Percentiles rank a stretch among this genome's conserved stretches.
phyloP scores from a whole-genome alignment of 2,329 filamentous ascomycete species.

The Aspergillus niger region DNA sequence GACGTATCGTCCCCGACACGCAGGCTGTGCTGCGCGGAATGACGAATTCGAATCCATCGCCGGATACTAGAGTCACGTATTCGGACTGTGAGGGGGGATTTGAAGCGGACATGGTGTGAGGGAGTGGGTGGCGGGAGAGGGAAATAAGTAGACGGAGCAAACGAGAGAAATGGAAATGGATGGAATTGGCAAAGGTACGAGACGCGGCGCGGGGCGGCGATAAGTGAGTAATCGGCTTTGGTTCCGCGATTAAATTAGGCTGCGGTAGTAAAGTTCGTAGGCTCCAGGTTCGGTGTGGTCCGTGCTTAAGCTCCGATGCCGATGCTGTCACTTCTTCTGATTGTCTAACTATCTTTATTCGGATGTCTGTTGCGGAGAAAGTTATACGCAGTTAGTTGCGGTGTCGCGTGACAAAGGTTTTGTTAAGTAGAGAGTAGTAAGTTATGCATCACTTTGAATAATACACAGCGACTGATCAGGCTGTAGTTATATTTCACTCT shows the following conservation, averaged over 20 bases:
- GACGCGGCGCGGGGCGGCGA: not conserved
- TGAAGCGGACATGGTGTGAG: constrained; percentile 19
- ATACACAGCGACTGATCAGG: not conserved
- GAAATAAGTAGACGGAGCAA: no score
- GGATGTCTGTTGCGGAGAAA: no score
- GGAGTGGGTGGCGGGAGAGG: not conserved
- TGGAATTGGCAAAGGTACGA: not conserved
- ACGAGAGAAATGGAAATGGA: not conserved
- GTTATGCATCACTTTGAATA: not conserved
- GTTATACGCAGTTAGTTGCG: no score
- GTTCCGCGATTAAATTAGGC: not conserved
- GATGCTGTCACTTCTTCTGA: not conserved
- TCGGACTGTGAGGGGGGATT: constrained; percentile 40
- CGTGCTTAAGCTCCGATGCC: constrained; percentile 30
- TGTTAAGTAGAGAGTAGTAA: not conserved
- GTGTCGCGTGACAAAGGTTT: not conserved
- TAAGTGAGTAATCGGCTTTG: not conserved
- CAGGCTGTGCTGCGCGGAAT: constrained; percentile 62
- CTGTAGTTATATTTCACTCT: not conserved
- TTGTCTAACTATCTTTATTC: not conserved
- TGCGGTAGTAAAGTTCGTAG: no score
- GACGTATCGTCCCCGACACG: constrained; percentile 62
- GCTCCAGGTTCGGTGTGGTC: constrained; percentile 20
- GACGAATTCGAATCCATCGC: constrained; percentile 66
- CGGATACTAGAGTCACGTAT: constrained; percentile 66